Evolutionary conservation across 2,329 filamentous ascomycete species (phyloP).

Genomic region (Aphanoascus verrucosus): DNA sequence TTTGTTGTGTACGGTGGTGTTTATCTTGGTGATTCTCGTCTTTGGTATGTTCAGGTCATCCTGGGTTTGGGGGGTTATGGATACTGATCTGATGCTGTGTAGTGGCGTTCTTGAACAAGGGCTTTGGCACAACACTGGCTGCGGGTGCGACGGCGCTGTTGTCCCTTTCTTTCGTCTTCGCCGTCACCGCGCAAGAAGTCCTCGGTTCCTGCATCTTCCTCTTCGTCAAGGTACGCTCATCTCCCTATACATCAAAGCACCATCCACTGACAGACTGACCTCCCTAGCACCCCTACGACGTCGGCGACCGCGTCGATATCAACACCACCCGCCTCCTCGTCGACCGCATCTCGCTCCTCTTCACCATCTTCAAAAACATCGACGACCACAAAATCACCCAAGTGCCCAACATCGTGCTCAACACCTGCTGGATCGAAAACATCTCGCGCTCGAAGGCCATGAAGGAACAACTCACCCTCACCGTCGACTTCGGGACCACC

Average conservation of each 20-base stretch:
- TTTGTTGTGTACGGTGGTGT: conserved; percentile 68
- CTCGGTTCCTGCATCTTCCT: conserved; percentile 98
- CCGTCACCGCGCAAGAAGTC: conserved; percentile 83
- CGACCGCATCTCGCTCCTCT: conserved; percentile 87
- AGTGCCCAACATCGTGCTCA: conserved; percentile 84
- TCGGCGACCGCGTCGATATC: conserved; percentile 87
- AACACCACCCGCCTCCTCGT: conserved; percentile 59
- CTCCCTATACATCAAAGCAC: background rate
- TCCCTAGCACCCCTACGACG: conserved; percentile 73
- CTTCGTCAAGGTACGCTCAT: conserved; percentile 60
- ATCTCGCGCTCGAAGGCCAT: conserved; percentile 82
- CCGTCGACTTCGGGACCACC: conserved; percentile 72
- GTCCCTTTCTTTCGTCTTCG: conserved; percentile 94
- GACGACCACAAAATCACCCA: conserved; percentile 68
- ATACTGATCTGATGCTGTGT: conserved; percentile 20
- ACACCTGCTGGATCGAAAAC: conserved; percentile 92
- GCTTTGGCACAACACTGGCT: conserved; percentile 72
- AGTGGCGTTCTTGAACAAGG: conserved; percentile 80
- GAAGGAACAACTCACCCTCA: conserved; percentile 71
- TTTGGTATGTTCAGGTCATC: conserved; percentile 47
- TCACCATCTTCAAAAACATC: conserved; percentile 80
- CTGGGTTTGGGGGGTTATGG: background rate
- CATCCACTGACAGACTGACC: background rate
- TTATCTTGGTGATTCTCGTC: conserved; percentile 70
- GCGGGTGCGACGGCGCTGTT: conserved; percentile 86